Base-by-base conservation (phyloP, 805 yeast genomes). In the Barnettozyma botsteinii region DNA sequence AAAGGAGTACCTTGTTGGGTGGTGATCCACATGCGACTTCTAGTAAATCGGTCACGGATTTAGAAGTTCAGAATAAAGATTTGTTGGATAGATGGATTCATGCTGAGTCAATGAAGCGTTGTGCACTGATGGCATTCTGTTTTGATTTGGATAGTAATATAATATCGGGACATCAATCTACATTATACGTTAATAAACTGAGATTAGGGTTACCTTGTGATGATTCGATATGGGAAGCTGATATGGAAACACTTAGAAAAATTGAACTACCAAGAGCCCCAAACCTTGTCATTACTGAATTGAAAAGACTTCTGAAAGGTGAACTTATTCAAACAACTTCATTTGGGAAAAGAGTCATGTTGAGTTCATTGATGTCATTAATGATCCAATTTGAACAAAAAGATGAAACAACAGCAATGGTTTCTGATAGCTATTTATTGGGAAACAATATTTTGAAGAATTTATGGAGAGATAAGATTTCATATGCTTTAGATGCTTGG, bases 81-180 rank as follows among this genome's bases (percentile, higher is more conserved):
- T 19, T 27, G 15, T 19, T 40, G 33, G 35, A 40, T 59, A 65
- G 69, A 43, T 84, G 93, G 93, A 77, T 84, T 5, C 83, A 81
- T 41, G 73, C 78, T 13, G 95, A 85, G 58, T 72, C 80, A 29
- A 68, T 83, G 70, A 85, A 85, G 55, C 60, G 95, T 34, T 72
- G 81, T 7, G 83, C 89, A 1, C 77, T 78, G 43, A 75, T 82
- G 77, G 84, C 89, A 13, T 85, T 85, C 56, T 80, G 80, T 52
- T 66, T 81, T 54, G 94, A 85, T 57, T 78, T 79, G 4, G 71
- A 78, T 4, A 89, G 85, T 60, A 81, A 85, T 31, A 72, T 81
- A 10, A 70, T 81, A 38, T 83, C 80, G 53, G 80, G 89, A 82
- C 58, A 71, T 79, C 45, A 65, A 72, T 52, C 50, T 64, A 11